Evolutionary conservation across 2,329 filamentous ascomycete species (phyloP).

Genomic region (Colletotrichum melonis): DNA sequence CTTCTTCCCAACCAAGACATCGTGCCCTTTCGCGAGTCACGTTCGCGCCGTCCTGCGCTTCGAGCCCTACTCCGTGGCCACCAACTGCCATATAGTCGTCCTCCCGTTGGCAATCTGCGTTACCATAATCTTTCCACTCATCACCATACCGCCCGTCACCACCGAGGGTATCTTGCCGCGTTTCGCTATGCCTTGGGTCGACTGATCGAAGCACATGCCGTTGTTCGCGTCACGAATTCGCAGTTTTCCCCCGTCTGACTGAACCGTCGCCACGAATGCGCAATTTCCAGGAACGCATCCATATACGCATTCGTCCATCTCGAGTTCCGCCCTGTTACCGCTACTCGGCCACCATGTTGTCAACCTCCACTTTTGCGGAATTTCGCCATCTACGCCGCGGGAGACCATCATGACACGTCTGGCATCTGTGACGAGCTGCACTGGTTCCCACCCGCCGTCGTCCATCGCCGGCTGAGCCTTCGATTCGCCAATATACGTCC

Average conservation of each 20-base stretch:
- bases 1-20: not conserved
- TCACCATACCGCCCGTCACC: conserved; percentile 4
- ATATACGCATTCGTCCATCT: conserved; percentile 27
- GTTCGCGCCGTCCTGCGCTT: not conserved
- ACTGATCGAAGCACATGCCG: conserved; percentile 31
- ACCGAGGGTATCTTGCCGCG: conserved; percentile 25
- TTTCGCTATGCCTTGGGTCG: conserved; percentile 30
- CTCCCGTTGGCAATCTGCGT: conserved; percentile 26
- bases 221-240: conserved; percentile 14
- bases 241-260: conserved; percentile 22
- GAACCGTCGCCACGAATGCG: conserved; percentile 26
- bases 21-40: not conserved
- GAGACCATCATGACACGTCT: conserved; percentile 16
- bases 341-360: conserved; percentile 29
- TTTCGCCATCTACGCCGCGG: not conserved
- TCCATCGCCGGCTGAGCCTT: conserved; percentile 14
- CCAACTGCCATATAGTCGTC: conserved; percentile 27
- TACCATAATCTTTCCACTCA: conserved; percentile 14
- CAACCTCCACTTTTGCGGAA: conserved; percentile 12
- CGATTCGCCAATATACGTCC: conserved; percentile 14
- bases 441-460: not conserved
- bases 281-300: conserved; percentile 14
- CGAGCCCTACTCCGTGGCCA: not conserved
- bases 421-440: conserved; percentile 17
- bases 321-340: conserved; percentile 14